Conservation (phyloP, 1,284 basidiomycete genomes). For the Rugiboletus extremiorientalis region DNA sequence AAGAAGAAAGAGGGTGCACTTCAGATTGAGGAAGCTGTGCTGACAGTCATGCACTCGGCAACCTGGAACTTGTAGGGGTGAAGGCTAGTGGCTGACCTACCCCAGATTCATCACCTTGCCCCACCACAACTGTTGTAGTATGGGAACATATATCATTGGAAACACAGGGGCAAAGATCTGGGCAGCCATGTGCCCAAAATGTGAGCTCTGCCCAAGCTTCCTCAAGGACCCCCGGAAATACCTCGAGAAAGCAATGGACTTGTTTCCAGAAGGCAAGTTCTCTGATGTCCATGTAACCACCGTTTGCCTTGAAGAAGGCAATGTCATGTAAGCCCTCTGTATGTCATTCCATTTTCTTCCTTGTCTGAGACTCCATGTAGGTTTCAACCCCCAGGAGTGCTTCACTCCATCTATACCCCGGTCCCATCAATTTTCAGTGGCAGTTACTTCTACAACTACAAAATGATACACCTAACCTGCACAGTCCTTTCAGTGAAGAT, state of each 20-base stretch:
- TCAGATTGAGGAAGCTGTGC: too few species aligned
- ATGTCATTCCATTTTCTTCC: background rate
- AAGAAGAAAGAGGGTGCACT: too few species aligned
- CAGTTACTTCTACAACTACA: conserved; percentile 11
- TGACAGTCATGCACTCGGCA: background rate
- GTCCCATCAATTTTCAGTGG: conserved; percentile 8
- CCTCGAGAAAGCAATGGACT: rapidly evolving
- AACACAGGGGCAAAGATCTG: conserved; percentile 1
- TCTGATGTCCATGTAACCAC: background rate
- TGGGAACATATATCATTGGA: background rate
- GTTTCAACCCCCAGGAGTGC: conserved; percentile 6
- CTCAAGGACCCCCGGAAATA: background rate
- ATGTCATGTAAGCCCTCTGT: conserved; percentile 6
- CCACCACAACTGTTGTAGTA: background rate
- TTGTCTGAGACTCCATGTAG: background rate
- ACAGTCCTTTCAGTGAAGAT: background rate
- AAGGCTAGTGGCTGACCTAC: conserved; percentile 1
- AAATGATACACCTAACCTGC: conserved; percentile 1
- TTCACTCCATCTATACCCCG: conserved; percentile 6
- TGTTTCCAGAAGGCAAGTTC: background rate
- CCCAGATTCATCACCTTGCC: background rate
- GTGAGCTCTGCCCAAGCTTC: rapidly evolving
- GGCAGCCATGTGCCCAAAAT: background rate
- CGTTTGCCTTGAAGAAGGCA: conserved; percentile 4
- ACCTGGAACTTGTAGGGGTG: background rate